These are phyloP conservation scores for Penicillium brasilianum DNA, from an alignment of 2,329 filamentous ascomycete species.

Conservation along the genomic window DNA sequence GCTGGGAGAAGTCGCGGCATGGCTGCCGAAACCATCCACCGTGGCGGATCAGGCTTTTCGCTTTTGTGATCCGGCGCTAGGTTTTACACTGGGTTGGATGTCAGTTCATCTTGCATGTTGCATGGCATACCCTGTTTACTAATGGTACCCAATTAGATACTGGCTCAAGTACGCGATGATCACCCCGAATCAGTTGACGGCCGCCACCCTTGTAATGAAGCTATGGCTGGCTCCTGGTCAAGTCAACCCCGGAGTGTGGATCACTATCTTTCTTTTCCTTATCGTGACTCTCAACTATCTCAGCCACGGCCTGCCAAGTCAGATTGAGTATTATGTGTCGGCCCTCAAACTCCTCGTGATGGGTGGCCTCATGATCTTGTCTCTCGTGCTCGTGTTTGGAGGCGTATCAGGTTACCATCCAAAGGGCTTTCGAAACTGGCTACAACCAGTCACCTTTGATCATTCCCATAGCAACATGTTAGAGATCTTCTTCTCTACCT, in stretches of 20 bases:
- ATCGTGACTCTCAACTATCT: constrained; percentile 71
- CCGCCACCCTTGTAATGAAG: constrained; percentile 74
- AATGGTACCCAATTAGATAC: constrained; percentile 35
- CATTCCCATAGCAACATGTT: constrained; percentile 42
- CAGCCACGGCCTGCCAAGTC: constrained; percentile 68
- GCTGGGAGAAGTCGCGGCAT: constrained; percentile 80
- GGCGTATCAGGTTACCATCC: constrained; percentile 65
- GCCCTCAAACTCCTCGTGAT: constrained; percentile 72
- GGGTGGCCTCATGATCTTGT: constrained; percentile 67
- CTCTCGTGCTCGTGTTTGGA: constrained; percentile 66
- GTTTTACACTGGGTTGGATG: constrained; percentile 76
- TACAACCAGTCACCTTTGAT: constrained; percentile 61
- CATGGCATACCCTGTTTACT: not conserved
- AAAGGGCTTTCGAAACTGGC: constrained; percentile 70
- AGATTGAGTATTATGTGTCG: constrained; percentile 62
- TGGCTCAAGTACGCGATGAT: constrained; percentile 82
- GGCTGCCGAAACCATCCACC: constrained; percentile 74
- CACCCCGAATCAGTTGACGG: constrained; percentile 82
- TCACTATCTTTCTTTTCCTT: constrained; percentile 68
- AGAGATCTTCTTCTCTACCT: constrained; percentile 65
- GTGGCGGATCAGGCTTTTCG: constrained; percentile 79
- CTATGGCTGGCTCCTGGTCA: constrained; percentile 70
- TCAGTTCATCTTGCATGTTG: constrained; percentile 38
- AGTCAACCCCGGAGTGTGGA: constrained; percentile 78
- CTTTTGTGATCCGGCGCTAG: constrained; percentile 79